Evolutionary conservation across 2,329 filamentous ascomycete species (phyloP).

Genomic region (Phialophora chinensis): DNA sequence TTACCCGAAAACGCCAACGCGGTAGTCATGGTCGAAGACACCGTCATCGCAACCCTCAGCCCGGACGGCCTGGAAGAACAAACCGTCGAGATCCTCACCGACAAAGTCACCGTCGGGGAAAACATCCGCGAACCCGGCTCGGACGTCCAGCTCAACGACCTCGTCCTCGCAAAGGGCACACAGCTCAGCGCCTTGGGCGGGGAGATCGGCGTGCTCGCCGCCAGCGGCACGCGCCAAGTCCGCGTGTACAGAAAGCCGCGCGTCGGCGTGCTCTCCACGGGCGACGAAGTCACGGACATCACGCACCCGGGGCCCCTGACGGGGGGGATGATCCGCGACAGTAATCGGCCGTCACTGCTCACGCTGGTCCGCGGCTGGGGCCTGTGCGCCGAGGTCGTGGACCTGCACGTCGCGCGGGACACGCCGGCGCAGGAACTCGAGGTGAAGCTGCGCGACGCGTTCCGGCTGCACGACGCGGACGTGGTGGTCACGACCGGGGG

Average conservation of each 20-base stretch:
- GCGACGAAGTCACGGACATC: conserved; percentile 85
- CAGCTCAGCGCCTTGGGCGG: conserved; percentile 86
- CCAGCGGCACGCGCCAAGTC: conserved; percentile 76
- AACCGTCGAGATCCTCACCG: conserved; percentile 83
- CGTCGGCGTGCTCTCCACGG: conserved; percentile 88
- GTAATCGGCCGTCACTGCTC: conserved; percentile 86
- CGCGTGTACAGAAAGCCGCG: conserved; percentile 76
- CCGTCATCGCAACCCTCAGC: conserved; percentile 69
- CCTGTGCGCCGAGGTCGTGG: conserved; percentile 70
- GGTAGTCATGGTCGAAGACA: conserved; percentile 98
- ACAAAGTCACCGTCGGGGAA: conserved; percentile 75
- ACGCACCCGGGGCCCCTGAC: conserved; percentile 64
- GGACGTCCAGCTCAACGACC: conserved; percentile 73
- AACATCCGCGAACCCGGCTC: conserved; percentile 92
- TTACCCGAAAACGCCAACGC: conserved; percentile 86
- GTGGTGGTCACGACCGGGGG: conserved; percentile 90
- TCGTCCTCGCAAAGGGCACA: conserved; percentile 77
- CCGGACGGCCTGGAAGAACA: conserved; percentile 79
- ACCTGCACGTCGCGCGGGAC: conserved; percentile 77
- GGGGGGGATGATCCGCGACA: conserved; percentile 88
- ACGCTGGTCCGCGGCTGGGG: conserved; percentile 76
- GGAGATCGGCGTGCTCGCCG: conserved; percentile 87
- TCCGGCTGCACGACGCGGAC: conserved; percentile 68
- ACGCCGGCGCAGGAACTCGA: conserved; percentile 72
- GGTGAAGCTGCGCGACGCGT: conserved; percentile 73